phyloP scores from a whole-genome alignment of 306 rosid species.

The Quercus dentata region DNA sequence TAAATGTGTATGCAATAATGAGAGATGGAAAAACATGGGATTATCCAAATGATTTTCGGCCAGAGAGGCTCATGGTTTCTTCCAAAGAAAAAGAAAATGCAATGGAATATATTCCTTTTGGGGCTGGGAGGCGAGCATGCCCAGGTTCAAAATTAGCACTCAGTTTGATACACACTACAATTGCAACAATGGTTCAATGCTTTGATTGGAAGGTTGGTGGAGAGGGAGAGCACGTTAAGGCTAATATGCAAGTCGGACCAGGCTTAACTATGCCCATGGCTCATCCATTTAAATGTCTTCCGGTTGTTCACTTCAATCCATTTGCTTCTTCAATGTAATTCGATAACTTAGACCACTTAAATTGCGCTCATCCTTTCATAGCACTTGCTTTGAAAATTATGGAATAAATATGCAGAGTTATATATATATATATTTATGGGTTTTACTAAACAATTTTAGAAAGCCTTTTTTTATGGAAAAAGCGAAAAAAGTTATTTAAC shows the following conservation, averaged over 20 bases:
- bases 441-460: no score
- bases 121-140: conserved; percentile 49
- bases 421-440: no score
- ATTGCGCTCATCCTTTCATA: no score
- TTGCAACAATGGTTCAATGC: conserved; percentile 56
- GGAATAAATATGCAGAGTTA: no score
- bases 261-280: conserved; percentile 46
- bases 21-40: conserved; percentile 46
- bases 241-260: conserved; percentile 41
- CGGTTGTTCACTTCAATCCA: conserved; percentile 22
- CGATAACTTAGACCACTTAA: no score
- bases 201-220: conserved; percentile 50
- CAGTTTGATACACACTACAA: conserved; percentile 17
- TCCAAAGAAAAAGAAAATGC: conserved; percentile 7
- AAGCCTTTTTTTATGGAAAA: no score
- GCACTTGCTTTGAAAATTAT: no score
- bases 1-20: conserved; percentile 49
- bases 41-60: conserved; percentile 35
- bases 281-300: conserved; percentile 41
- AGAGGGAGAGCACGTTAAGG: conserved; percentile 32
- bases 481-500: no score
- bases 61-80: conserved; percentile 38
- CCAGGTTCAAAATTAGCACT: conserved; percentile 46
- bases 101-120: conserved; percentile 33
- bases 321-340: conserved; percentile 1